Evolutionary conservation across 495 filamentous ascomycete genomes (phyloP).

Genomic region (Podospora didyma): DNA sequence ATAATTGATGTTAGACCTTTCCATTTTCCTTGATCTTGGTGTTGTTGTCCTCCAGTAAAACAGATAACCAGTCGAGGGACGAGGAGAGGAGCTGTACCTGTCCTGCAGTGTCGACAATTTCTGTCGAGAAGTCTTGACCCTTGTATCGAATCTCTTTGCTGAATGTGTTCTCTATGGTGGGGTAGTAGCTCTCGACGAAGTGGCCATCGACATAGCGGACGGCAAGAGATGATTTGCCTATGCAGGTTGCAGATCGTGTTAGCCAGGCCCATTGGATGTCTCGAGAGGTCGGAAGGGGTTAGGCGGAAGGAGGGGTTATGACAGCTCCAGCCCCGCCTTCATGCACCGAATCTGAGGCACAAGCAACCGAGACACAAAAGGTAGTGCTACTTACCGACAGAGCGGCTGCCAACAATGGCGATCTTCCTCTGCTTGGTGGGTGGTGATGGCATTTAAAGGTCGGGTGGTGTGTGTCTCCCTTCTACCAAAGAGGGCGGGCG

Average conservation of each 20-base stretch:
- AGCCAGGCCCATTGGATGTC: background rate
- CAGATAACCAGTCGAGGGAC: background rate
- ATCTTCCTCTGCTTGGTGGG: constrained; percentile 95
- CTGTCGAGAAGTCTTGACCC: constrained; percentile 88
- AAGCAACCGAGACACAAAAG: background rate
- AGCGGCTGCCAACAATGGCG: constrained; percentile 94
- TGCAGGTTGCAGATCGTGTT: background rate
- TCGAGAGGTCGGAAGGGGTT: no score
- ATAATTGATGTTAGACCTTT: background rate
- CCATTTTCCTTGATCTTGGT: no score
- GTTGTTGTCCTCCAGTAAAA: no score
- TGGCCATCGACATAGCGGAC: constrained; percentile 97
- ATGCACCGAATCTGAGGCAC: background rate
- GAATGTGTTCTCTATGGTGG: constrained; percentile 98
- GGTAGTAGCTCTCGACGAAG: constrained; percentile 98
- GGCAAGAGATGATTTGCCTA: constrained; percentile 96
- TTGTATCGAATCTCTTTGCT: constrained; percentile 89
- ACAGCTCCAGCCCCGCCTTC: background rate
- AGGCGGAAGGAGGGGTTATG: no score
- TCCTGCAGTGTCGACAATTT: constrained; percentile 97
- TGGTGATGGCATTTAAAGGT: constrained; percentile 59
- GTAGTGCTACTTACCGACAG: constrained; percentile 70
- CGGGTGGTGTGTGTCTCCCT: background rate
- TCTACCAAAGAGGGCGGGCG: background rate
- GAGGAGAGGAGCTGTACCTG: constrained; percentile 56